A percentile compares a stretch with the other conserved stretches of the same genome.
Conservation (phyloP, 148 eudicot genomes). For the Limonium bicolor region DNA sequence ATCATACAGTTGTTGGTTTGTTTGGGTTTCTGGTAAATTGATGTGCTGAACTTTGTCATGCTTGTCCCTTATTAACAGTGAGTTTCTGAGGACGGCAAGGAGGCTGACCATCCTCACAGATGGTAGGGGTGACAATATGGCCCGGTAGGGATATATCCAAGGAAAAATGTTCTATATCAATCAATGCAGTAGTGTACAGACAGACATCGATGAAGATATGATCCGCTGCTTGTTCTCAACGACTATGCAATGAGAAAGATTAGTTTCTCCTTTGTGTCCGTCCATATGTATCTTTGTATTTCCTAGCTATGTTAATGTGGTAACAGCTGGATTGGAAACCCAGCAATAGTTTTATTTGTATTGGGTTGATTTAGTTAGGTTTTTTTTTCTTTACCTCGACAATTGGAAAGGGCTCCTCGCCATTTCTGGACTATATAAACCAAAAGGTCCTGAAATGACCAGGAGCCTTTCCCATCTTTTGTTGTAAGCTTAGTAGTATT, state of each 20-base stretch:
- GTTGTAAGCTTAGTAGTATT: neutral
- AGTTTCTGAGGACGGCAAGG: conserved; percentile 6
- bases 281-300: too few species aligned
- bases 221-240: too few species aligned
- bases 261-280: too few species aligned
- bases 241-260: too few species aligned
- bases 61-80: neutral
- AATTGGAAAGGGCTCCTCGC: conserved; percentile 8
- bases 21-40: neutral
- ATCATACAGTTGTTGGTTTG: neutral
- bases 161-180: neutral
- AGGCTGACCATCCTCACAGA: conserved; percentile 2
- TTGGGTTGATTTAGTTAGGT: neutral
- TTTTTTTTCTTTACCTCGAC: neutral
- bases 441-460: conserved; percentile 8
- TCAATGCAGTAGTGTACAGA: too few species aligned
- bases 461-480: conserved; percentile 4
- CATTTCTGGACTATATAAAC: neutral
- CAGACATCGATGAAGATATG: too few species aligned
- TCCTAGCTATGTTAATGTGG: too few species aligned
- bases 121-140: conserved; percentile 3
- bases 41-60: neutral
- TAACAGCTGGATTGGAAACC: too few species aligned
- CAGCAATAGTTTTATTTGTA: too few species aligned
- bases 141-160: neutral